A percentile compares a stretch with the other conserved stretches of the same genome.
These are phyloP conservation scores for Rhynchospora breviuscula DNA, from an alignment of 176 grass and related monocot genomes.

Conservation along the genomic window DNA sequence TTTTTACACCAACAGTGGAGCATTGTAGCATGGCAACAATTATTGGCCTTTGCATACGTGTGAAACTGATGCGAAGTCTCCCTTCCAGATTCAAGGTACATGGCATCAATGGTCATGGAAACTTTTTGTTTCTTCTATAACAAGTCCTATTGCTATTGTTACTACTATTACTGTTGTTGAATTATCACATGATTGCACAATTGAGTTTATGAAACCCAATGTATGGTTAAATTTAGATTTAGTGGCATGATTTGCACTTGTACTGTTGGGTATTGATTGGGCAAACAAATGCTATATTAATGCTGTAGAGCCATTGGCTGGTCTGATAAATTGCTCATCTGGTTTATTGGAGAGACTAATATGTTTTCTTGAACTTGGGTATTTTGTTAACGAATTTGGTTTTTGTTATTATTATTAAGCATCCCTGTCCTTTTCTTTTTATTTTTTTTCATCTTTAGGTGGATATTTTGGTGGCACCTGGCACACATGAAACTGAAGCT, in stretches of 20 bases:
- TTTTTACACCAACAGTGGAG: slow-evolving; percentile 91
- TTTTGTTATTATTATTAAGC: not conserved
- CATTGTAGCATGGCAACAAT: slow-evolving; percentile 92
- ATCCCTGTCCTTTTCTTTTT: slow-evolving; percentile 10
- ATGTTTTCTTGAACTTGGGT: not conserved
- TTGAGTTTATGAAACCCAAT: not conserved
- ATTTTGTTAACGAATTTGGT: not conserved
- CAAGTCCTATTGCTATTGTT: not conserved
- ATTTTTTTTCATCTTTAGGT: slow-evolving; percentile 34
- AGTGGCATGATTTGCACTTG: not conserved
- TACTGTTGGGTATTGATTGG: not conserved
- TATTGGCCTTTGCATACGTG: slow-evolving; percentile 88
- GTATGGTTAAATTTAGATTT: not conserved
- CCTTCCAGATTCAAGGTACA: slow-evolving; percentile 86
- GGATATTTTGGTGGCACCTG: slow-evolving; percentile 79
- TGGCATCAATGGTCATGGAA: not conserved
- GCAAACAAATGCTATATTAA: not conserved
- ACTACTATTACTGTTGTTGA: not conserved
- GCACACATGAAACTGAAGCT: slow-evolving; percentile 88
- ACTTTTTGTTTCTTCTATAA: not conserved
- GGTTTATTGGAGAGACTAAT: not conserved
- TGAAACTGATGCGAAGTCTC: slow-evolving; percentile 89
- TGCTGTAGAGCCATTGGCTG: not conserved
- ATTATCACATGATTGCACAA: not conserved
- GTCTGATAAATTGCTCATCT: not conserved